Evolutionary conservation across 2,329 filamentous ascomycete genomes (phyloP).

Genomic region (Verticillium albo-atrum): DNA sequence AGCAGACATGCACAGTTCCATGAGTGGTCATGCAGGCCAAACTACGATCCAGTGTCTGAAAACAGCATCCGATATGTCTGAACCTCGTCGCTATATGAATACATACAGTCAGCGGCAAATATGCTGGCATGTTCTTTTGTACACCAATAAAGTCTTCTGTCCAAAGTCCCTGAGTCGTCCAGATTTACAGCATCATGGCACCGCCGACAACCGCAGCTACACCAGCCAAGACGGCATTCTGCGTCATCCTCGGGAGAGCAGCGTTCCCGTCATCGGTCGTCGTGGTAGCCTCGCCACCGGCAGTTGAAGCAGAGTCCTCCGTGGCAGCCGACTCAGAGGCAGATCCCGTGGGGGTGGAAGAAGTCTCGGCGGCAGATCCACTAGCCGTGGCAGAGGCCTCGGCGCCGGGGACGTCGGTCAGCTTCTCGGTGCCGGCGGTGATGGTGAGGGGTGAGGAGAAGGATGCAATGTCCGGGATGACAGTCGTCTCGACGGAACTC

Average conservation of each 20-base stretch:
- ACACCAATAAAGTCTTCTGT: background rate
- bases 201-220: conserved; percentile 26
- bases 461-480: conserved; percentile 14
- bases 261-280: conserved; percentile 15
- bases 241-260: conserved; percentile 24
- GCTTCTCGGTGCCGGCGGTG: conserved; percentile 32
- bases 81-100: no score
- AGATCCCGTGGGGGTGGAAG: conserved; percentile 3
- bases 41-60: no score
- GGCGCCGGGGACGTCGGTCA: conserved; percentile 11
- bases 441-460: conserved; percentile 26
- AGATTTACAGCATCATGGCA: conserved; percentile 28
- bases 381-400: conserved; percentile 6
- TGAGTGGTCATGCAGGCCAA: no score
- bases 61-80: no score
- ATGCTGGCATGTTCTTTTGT: no score
- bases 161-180: background rate
- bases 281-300: background rate
- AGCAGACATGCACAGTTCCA: no score
- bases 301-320: background rate
- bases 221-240: conserved; percentile 29
- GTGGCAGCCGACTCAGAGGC: conserved; percentile 1
- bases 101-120: no score
- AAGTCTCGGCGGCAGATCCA: background rate
- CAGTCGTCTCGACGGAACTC: background rate